A percentile compares a stretch with the other conserved stretches of the same genome.
Evolutionary conservation across 768 basidiomycete genomes (phyloP).

Genomic region (Lactifluus rugatus): DNA sequence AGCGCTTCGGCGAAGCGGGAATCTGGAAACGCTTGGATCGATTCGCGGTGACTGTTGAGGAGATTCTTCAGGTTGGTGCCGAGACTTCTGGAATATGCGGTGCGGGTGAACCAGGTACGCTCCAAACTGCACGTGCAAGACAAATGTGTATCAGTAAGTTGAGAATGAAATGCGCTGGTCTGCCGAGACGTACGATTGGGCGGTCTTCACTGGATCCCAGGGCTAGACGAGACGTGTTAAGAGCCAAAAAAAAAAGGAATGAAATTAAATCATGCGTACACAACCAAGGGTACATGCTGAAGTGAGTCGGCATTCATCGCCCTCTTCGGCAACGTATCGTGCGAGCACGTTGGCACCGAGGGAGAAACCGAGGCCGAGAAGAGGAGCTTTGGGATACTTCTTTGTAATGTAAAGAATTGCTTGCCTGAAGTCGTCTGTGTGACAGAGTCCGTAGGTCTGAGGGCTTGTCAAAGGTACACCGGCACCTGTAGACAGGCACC

Average conservation of each 20-base stretch:
- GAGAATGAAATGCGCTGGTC: not conserved
- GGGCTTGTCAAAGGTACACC: slow-evolving; percentile 2
- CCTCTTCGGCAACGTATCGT: slow-evolving; percentile 81
- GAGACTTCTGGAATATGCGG: slow-evolving; percentile 73
- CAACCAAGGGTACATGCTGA: slow-evolving; percentile 65
- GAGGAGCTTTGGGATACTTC: slow-evolving; percentile 66
- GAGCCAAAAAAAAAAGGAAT: slow-evolving; percentile 7
- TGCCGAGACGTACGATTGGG: slow-evolving; percentile 22
- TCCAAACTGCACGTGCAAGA: slow-evolving; percentile 37
- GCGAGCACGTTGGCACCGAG: slow-evolving; percentile 88
- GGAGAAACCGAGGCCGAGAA: slow-evolving; percentile 86
- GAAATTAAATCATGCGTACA: slow-evolving; percentile 31
- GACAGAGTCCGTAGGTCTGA: slow-evolving; percentile 75
- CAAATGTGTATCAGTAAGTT: not conserved
- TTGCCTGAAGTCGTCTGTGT: slow-evolving; percentile 64
- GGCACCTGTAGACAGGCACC: not conserved
- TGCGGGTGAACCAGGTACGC: slow-evolving; percentile 43
- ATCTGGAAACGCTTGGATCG: slow-evolving; percentile 40
- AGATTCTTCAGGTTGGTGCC: slow-evolving; percentile 60
- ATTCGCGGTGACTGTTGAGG: slow-evolving; percentile 40
- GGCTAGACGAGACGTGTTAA: slow-evolving; percentile 30
- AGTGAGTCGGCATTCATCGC: slow-evolving; percentile 47
- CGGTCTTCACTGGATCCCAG: slow-evolving; percentile 36
- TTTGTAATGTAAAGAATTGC: slow-evolving; percentile 67
- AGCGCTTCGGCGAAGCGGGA: slow-evolving; percentile 39